These are phyloP conservation scores for Lichtheimia ornata DNA, from an alignment of 371 early-diverging fungal species.

Conservation along the genomic window DNA sequence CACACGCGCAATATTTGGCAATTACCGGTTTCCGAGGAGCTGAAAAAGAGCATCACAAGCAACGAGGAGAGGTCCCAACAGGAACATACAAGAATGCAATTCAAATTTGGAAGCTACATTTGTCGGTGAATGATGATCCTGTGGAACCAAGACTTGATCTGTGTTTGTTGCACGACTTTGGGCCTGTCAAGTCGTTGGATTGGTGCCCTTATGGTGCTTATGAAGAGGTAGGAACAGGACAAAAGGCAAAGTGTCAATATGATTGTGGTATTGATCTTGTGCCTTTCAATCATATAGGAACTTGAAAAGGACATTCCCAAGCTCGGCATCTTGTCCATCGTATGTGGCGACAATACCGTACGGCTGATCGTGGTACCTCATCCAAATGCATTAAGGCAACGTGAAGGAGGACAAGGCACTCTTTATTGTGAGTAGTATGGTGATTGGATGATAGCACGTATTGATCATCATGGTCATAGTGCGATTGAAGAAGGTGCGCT, in stretches of 20 bases:
- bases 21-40: constrained; percentile 58
- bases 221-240: constrained; percentile 27
- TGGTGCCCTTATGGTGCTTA: constrained; percentile 62
- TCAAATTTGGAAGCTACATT: constrained; percentile 56
- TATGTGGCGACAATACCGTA: constrained; percentile 60
- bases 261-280: background rate
- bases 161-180: constrained; percentile 61
- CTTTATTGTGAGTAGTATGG: constrained; percentile 28
- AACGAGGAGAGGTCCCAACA: constrained; percentile 30
- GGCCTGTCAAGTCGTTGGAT: constrained; percentile 51
- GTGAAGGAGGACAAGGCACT: constrained; percentile 9
- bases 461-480: constrained; percentile 15
- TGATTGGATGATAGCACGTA: background rate
- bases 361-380: constrained; percentile 60
- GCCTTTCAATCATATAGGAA: background rate
- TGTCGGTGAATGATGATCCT: constrained; percentile 16
- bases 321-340: constrained; percentile 59
- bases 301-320: constrained; percentile 20
- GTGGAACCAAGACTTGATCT: constrained; percentile 44
- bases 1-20: constrained; percentile 57
- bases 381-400: constrained; percentile 36
- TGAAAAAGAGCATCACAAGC: constrained; percentile 40
- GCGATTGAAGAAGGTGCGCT: constrained; percentile 17
- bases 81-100: constrained; percentile 34
- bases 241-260: background rate